These are phyloP conservation scores for Beverwykella pulmonaria DNA, from an alignment of 495 filamentous ascomycete genomes.

Conservation along the genomic window DNA sequence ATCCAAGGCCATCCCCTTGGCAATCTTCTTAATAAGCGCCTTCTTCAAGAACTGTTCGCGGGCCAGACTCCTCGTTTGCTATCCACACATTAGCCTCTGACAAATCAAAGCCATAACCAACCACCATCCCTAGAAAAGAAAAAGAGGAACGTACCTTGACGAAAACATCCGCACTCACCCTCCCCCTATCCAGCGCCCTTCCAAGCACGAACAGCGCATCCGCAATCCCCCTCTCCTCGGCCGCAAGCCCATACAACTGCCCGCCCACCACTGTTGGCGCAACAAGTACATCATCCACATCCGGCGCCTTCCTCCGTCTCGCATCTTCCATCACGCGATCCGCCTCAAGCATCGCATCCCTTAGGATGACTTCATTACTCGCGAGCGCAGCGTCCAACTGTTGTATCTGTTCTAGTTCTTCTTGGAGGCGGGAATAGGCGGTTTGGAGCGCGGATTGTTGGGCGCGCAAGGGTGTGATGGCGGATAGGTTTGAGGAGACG, in stretches of 20 bases:
- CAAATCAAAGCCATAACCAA: not conserved
- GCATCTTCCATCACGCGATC: conserved; percentile 75
- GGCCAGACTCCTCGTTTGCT: conserved; percentile 78
- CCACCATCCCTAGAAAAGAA: not conserved
- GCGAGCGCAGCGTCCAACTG: conserved; percentile 68
- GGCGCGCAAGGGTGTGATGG: conserved; percentile 71
- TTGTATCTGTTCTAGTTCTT: conserved; percentile 70
- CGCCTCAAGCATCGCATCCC: conserved; percentile 73
- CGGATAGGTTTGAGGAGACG: conserved; percentile 66
- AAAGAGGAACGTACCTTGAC: conserved; percentile 57
- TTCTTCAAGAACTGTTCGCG: conserved; percentile 91
- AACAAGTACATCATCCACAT: conserved; percentile 88
- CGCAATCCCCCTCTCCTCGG: conserved; percentile 80
- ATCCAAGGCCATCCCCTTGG: conserved; percentile 75
- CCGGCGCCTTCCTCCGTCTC: conserved; percentile 57
- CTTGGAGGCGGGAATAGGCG: conserved; percentile 66
- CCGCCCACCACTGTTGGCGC: conserved; percentile 89
- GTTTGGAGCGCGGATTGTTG: conserved; percentile 76
- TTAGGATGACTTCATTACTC: conserved; percentile 76
- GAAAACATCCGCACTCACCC: conserved; percentile 80
- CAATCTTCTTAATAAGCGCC: conserved; percentile 87
- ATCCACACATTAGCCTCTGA: conserved; percentile 12
- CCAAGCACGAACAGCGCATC: conserved; percentile 87
- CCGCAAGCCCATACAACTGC: conserved; percentile 84
- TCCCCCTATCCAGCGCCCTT: conserved; percentile 76